A percentile compares a stretch with the other conserved stretches of the same genome.
These are phyloP conservation scores for Ogataea allantospora DNA, from an alignment of 805 yeast species.

Conservation along the genomic window DNA sequence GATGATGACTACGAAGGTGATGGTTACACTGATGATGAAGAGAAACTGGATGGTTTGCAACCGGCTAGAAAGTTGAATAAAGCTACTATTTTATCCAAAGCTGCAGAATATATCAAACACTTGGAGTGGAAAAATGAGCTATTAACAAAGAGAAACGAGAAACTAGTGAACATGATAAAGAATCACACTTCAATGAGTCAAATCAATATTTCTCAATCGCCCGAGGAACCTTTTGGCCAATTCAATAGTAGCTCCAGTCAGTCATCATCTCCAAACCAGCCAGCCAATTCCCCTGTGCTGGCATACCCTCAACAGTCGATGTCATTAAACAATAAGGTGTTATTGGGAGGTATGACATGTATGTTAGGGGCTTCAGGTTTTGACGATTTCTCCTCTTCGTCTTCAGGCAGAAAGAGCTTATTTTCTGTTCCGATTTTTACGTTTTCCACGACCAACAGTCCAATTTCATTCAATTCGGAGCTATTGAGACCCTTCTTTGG, in stretches of 20 bases:
- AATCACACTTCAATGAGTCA: not conserved
- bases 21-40: constrained; percentile 53
- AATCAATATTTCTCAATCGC: constrained; percentile 12
- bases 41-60: constrained; percentile 65
- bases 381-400: constrained; percentile 40
- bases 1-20: constrained; percentile 50
- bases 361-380: constrained; percentile 61
- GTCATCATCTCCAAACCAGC: constrained; percentile 24
- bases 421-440: constrained; percentile 33
- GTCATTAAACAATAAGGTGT: constrained; percentile 43
- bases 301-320: constrained; percentile 15
- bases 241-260: constrained; percentile 22
- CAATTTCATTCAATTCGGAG: constrained; percentile 18
- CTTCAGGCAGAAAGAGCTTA: constrained; percentile 26
- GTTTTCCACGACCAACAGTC: constrained; percentile 21
- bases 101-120: constrained; percentile 75
- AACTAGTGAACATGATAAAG: constrained; percentile 31
- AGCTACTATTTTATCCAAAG: constrained; percentile 72
- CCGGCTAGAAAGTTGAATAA: constrained; percentile 78
- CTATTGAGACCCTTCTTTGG: constrained; percentile 30
- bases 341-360: constrained; percentile 64
- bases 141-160: constrained; percentile 47
- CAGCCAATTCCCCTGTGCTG: constrained; percentile 14
- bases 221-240: constrained; percentile 5
- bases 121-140: constrained; percentile 59